These are phyloP conservation scores for Nigrospora oryzae DNA, from an alignment of 2,329 filamentous ascomycete genomes.

Conservation along the genomic window DNA sequence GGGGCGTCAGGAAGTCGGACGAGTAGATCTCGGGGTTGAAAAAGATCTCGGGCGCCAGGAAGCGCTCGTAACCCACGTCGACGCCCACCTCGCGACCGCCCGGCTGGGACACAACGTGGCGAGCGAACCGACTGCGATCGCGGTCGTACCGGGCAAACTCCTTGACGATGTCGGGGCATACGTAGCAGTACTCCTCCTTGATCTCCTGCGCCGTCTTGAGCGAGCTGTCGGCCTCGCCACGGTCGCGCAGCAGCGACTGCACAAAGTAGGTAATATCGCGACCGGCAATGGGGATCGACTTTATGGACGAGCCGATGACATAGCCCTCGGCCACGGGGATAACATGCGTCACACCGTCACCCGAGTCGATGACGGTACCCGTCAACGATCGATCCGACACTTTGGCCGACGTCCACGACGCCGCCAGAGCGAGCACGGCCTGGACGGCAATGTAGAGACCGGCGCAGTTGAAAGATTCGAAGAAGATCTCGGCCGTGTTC, in stretches of 20 bases:
- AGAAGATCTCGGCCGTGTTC: constrained; percentile 99
- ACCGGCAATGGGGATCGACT: constrained; percentile 95
- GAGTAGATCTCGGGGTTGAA: constrained; percentile 99
- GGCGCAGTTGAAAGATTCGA: constrained; percentile 99
- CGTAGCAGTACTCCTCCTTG: constrained; percentile 98
- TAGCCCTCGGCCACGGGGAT: constrained; percentile 98
- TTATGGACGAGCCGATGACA: constrained; percentile 97
- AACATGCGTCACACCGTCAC: constrained; percentile 97
- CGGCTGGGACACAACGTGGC: constrained; percentile 79
- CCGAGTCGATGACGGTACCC: constrained; percentile 96
- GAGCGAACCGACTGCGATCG: constrained; percentile 82
- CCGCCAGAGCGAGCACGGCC: constrained; percentile 89
- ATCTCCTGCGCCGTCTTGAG: constrained; percentile 96
- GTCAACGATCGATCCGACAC: constrained; percentile 93
- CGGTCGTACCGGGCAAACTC: constrained; percentile 92
- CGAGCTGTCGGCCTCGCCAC: constrained; percentile 92
- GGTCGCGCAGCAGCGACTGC: constrained; percentile 88
- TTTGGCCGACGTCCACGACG: constrained; percentile 98
- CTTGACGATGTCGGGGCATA: constrained; percentile 97
- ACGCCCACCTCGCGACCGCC: constrained; percentile 79
- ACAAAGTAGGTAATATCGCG: constrained; percentile 99
- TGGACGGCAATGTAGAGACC: constrained; percentile 98
- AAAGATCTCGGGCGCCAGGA: constrained; percentile 97
- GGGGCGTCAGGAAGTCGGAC: constrained; percentile 92
- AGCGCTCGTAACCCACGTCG: constrained; percentile 95